phyloP scores from a whole-genome alignment of 2,329 filamentous ascomycete genomes.

The Arthrobotrys entomopaga region DNA sequence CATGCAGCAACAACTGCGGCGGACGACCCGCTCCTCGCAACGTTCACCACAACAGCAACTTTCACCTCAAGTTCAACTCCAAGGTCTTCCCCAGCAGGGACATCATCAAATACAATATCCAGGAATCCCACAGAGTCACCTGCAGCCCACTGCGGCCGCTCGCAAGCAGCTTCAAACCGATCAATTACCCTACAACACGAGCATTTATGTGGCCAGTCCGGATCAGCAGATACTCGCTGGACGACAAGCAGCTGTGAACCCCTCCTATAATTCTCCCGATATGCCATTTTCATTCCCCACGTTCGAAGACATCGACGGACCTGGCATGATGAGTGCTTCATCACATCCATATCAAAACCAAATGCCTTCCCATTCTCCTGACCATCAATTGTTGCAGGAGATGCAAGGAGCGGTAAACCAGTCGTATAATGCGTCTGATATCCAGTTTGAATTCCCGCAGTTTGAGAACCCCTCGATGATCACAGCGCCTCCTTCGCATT shows the following conservation, averaged over 20 bases:
- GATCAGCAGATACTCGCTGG: conserved; percentile 50
- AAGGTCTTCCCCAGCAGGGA: conserved; percentile 16
- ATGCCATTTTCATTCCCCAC: conserved; percentile 45
- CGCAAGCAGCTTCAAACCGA: conserved; percentile 34
- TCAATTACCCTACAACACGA: conserved; percentile 40
- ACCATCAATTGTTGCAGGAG: conserved; percentile 47
- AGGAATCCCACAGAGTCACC: conserved; percentile 19
- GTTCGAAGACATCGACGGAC: conserved; percentile 43
- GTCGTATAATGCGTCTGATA: conserved; percentile 35
- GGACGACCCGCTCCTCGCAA: conserved; percentile 51
- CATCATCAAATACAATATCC: conserved; percentile 50
- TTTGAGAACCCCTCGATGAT: conserved; percentile 48
- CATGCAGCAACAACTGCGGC: conserved; percentile 36
- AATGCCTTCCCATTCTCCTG: conserved; percentile 41
- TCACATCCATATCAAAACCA: conserved; percentile 44
- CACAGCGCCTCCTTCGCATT: conserved; percentile 24
- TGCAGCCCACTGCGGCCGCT: conserved; percentile 10
- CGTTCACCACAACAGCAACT: conserved; percentile 36
- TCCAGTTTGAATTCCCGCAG: conserved; percentile 42
- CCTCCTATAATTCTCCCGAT: conserved; percentile 47
- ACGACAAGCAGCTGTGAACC: conserved; percentile 45
- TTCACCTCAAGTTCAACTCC: conserved; percentile 27
- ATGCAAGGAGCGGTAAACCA: conserved; percentile 42
- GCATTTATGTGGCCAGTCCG: conserved; percentile 44
- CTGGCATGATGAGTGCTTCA: conserved; percentile 10